phyloP scores from a whole-genome alignment of 1,284 basidiomycete species.

The Ustilago bromivora region DNA sequence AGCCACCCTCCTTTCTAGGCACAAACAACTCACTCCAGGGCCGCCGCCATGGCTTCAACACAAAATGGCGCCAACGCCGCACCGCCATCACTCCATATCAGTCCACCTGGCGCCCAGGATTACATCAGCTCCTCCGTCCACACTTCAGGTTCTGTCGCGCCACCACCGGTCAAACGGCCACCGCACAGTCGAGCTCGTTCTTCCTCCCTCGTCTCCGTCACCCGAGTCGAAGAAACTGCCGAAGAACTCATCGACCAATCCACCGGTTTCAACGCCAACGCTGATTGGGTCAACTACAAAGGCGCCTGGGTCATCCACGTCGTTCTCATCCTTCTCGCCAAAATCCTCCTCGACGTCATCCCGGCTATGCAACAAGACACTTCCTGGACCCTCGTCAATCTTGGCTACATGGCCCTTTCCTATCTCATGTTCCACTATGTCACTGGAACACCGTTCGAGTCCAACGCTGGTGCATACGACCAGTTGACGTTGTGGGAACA shows the following conservation, averaged over 20 bases:
- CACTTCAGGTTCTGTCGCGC: conserved; percentile 17
- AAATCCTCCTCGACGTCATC: conserved; percentile 91
- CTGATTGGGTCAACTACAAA: conserved; percentile 98
- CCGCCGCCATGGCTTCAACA: not conserved
- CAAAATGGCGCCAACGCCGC: conserved; percentile 11
- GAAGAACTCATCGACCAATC: conserved; percentile 71
- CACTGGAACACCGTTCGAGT: conserved; percentile 93
- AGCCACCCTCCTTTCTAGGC: not conserved
- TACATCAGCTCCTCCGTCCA: conserved; percentile 20
- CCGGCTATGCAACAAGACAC: conserved; percentile 93
- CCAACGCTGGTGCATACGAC: conserved; percentile 91
- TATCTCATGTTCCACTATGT: conserved; percentile 99
- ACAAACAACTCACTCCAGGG: not conserved
- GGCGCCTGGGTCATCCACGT: conserved; percentile 97
- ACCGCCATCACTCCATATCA: conserved; percentile 44
- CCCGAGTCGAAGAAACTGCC: conserved; percentile 70
- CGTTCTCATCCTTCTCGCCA: conserved; percentile 88
- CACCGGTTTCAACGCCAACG: conserved; percentile 81
- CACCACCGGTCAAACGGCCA: conserved; percentile 42
- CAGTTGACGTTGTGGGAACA: conserved; percentile 99
- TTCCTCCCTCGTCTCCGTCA: conserved; percentile 69
- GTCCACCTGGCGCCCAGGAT: conserved; percentile 33
- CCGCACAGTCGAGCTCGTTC: conserved; percentile 35
- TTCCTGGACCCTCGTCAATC: conserved; percentile 94
- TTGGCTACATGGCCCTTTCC: conserved; percentile 90